phyloP scores from a whole-genome alignment of 2,329 filamentous ascomycete species.

The Mariannaea elegans region DNA sequence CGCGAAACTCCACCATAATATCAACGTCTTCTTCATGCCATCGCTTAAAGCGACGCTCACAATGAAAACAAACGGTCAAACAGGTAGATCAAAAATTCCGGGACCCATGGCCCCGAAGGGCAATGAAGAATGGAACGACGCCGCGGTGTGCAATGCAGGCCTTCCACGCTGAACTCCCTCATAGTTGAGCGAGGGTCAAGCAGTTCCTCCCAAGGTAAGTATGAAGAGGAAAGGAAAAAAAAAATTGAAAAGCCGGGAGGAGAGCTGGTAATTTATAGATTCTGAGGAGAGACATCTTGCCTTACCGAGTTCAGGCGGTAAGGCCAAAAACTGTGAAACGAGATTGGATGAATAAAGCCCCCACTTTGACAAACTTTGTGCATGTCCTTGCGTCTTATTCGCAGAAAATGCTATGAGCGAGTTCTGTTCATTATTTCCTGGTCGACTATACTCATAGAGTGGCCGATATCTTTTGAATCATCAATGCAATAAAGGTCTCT shows the following conservation, averaged over 20 bases:
- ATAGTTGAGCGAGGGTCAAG: conserved; percentile 54
- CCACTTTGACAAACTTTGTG: not conserved
- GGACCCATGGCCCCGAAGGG: conserved; percentile 63
- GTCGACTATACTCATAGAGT: too few relatives aligned
- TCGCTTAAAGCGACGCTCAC: conserved; percentile 49
- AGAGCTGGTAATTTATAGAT: conserved; percentile 45
- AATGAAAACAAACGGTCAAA: conserved; percentile 57
- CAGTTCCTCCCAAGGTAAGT: conserved; percentile 61
- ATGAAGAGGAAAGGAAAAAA: conserved; percentile 56
- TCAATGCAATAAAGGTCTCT: too few relatives aligned
- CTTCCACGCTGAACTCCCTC: conserved; percentile 52
- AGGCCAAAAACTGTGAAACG: conserved; percentile 9
- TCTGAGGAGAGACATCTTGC: conserved; percentile 1
- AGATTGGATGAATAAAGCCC: conserved; percentile 8
- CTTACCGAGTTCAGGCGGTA: conserved; percentile 15
- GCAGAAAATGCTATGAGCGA: not conserved
- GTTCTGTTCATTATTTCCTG: not conserved
- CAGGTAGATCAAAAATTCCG: conserved; percentile 62
- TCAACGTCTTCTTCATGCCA: conserved; percentile 54
- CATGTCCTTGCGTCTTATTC: not conserved
- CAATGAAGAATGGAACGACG: conserved; percentile 59
- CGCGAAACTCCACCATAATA: not conserved
- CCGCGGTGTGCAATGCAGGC: conserved; percentile 67
- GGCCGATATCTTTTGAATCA: too few relatives aligned
- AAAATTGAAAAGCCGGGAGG: conserved; percentile 16